A percentile compares a stretch with the other conserved stretches of the same genome.
These are phyloP conservation scores for Acanthochlamys bracteata DNA, from an alignment of 106 monocot species.

Conservation along the genomic window DNA sequence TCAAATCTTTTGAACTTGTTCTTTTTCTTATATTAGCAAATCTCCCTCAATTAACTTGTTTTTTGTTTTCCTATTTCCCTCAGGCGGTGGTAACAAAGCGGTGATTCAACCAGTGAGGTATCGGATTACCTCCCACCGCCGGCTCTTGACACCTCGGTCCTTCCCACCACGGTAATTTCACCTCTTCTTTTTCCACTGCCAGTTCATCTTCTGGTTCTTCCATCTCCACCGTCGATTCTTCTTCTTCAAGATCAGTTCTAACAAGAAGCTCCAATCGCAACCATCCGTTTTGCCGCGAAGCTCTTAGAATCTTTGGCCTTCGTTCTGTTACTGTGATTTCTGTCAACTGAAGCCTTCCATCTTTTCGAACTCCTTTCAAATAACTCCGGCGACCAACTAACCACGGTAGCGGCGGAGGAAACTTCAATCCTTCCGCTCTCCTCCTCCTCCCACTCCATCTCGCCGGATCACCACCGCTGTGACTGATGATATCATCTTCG, in stretches of 20 bases:
- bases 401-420: constrained; percentile 41
- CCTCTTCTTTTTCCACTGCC: not conserved
- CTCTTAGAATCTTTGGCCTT: constrained; percentile 45
- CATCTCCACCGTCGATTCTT: not conserved
- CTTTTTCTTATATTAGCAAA: no score
- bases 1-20: no score
- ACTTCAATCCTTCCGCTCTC: constrained; percentile 4
- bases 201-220: not conserved
- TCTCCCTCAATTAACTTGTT: no score
- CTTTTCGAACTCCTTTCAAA: constrained; percentile 26
- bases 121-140: constrained; percentile 1
- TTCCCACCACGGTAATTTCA: not conserved
- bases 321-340: constrained; percentile 31
- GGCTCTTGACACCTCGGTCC: constrained; percentile 3
- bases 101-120: constrained; percentile 6
- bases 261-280: constrained; percentile 26
- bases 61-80: not conserved
- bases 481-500: not conserved
- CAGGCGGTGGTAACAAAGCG: constrained; percentile 5
- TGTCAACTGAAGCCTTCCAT: constrained; percentile 27
- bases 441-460: not conserved
- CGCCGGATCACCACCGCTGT: not conserved
- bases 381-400: constrained; percentile 21
- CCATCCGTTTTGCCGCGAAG: constrained; percentile 35
- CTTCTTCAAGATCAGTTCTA: not conserved